phyloP scores from a whole-genome alignment of 306 rosid species.

The Prunus davidiana region DNA sequence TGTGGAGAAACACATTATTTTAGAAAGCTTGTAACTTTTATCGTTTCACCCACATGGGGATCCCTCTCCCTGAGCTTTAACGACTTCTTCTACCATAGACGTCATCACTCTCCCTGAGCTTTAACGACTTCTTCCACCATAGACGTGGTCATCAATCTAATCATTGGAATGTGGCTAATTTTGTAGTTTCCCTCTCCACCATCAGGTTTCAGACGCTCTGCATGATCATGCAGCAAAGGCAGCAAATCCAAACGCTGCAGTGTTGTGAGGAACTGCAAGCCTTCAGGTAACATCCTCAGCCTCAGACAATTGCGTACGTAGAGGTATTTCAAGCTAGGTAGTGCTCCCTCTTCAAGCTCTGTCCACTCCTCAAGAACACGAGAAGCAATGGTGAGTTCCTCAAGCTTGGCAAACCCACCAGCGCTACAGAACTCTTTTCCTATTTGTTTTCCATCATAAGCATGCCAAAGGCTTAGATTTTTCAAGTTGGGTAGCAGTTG shows the following conservation, averaged over 20 bases:
- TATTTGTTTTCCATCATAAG: slow-evolving; percentile 16
- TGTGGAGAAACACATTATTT: not conserved
- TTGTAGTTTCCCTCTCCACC: slow-evolving; percentile 21
- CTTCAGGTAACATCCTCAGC: slow-evolving; percentile 16
- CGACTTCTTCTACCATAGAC: not conserved
- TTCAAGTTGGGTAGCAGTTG: slow-evolving; percentile 30
- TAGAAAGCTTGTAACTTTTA: not conserved
- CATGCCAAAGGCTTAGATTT: slow-evolving; percentile 17
- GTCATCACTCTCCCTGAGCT: not conserved
- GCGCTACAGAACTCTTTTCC: slow-evolving; percentile 17
- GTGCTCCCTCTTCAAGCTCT: slow-evolving; percentile 26
- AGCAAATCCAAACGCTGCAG: slow-evolving; percentile 6
- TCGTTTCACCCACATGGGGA: not conserved
- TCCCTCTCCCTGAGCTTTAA: not conserved
- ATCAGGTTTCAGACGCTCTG: slow-evolving; percentile 25
- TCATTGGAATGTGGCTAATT: slow-evolving; percentile 16
- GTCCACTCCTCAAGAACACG: slow-evolving; percentile 26
- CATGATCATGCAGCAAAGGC: slow-evolving; percentile 19
- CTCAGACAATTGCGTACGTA: slow-evolving; percentile 8
- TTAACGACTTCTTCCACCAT: not conserved
- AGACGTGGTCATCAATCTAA: slow-evolving; percentile 1
- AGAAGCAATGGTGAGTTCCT: slow-evolving; percentile 26
- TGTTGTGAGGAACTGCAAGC: slow-evolving; percentile 19
- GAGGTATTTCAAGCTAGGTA: slow-evolving; percentile 24
- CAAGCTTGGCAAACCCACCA: slow-evolving; percentile 26